Evolutionary conservation across 129 eudicot genomes (phyloP).

Genomic region (Daucus carota): DNA sequence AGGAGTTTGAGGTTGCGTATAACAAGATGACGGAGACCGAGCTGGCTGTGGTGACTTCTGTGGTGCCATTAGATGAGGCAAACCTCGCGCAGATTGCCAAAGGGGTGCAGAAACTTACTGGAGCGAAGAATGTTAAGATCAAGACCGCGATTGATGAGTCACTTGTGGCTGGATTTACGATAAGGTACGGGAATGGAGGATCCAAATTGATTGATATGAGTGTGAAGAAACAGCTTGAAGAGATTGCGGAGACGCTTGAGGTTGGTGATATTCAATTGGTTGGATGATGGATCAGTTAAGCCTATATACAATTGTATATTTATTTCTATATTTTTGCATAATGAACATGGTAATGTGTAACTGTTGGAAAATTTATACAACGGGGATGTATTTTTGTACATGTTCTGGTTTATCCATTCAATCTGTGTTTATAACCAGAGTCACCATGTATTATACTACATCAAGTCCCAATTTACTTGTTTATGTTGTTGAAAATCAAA

Average conservation of each 20-base stretch:
- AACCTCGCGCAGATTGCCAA: conserved; percentile 80
- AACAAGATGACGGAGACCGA: conserved; percentile 60
- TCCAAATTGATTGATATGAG: conserved; percentile 86
- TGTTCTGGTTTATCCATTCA: not conserved
- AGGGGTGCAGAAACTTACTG: conserved; percentile 69
- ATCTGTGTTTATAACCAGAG: not conserved
- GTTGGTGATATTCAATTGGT: conserved; percentile 58
- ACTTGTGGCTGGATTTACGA: conserved; percentile 71
- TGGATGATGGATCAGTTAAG: conserved; percentile 8
- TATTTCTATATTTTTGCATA: not conserved
- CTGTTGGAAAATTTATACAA: conserved; percentile 3
- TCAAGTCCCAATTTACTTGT: not conserved
- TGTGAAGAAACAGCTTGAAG: conserved; percentile 84
- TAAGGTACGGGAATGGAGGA: conserved; percentile 60
- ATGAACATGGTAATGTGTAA: not conserved
- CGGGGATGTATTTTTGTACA: conserved; percentile 1
- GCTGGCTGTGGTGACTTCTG: conserved; percentile 62
- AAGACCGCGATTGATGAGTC: conserved; percentile 73
- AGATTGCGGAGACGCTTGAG: conserved; percentile 74
- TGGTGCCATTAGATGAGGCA: conserved; percentile 60
- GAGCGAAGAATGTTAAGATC: conserved; percentile 65
- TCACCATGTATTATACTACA: not conserved
- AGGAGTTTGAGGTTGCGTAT: conserved; percentile 59
- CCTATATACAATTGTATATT: not conserved
- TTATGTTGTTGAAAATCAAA: not conserved